Base-by-base conservation (phyloP, 2,329 filamentous ascomycete species). In the Clarireedia monteithiana region DNA sequence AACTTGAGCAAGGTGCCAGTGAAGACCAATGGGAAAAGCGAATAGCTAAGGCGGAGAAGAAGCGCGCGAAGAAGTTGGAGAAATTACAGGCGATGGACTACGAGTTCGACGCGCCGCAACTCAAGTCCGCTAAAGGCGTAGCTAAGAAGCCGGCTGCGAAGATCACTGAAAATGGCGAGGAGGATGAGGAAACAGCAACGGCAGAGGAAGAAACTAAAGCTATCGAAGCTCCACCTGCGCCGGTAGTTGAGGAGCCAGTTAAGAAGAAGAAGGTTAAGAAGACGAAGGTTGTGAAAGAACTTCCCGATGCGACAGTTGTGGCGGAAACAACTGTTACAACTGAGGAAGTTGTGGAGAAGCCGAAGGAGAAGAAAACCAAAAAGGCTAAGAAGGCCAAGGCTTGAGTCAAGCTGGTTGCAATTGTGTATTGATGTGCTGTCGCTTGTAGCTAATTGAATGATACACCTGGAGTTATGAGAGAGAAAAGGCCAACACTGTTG, bases 81-180 rank as follows among this genome's bases (percentile, higher is more conserved):
- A 88, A 88, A 74, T 75, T 96, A 62, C 85, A 89, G 77, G 83
- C 79, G 44, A 72, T 95, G 58, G 92, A 88, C 9, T 97, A 99
- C 71, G 85, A 94, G 59, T 91, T 90, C 67, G 81, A 89, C 51
- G 80, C 82, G 23, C 89, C 90, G 0, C 74, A 78, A 62, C 73
- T 96, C 63, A 95, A 89, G 76, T 72, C 72, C 36, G 79, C 83
- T 6, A 76, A 80, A 24, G 73, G 74, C 47, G 75, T 83, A 49
- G 72, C 76, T 20, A 70, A 75, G 56, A 74, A 73, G 59, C 48
- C 48, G 23, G 58, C 64, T 51, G 58, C 59, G 15, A 39, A 63
- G 7, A 58, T 56, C 14, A 51, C 54, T n/a, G 34, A 49, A 24
- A 61, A 59, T 59, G 65, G 40, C 48, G 64, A 60, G 63, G 69